Evolutionary conservation across 2,329 filamentous ascomycete genomes (phyloP), one percentile per base, ranked within the genome.

Genomic region (Nigrospora oryzae): DNA sequence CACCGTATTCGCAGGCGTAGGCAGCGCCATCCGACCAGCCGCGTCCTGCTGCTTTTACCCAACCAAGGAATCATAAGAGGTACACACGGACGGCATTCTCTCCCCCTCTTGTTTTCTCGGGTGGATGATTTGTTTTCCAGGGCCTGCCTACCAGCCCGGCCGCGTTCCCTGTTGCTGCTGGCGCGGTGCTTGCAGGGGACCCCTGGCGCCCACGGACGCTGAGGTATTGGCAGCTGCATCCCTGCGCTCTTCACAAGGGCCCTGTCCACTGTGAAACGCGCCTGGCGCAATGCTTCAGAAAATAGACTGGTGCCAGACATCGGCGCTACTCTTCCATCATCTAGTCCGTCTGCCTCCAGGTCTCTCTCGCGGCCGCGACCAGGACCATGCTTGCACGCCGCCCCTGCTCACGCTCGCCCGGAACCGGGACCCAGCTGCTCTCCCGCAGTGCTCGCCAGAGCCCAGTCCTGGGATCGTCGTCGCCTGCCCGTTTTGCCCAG

Each of bases 271-370:
- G 50, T 73, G 71, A 74, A 74, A 74, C 71, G 56, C 59, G 64
- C 64, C 68, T 71, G 70, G 66, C 58, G 67, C 67, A 68, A 46
- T 70, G 68, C 70, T 63, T 73, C 68, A 71, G 67, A 68, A 63
- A 60, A 60, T 58, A 32, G 62, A 53, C 59, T 63, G 58, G 58
- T 57, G 54, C 55, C 51, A 62, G 49, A 53, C 51, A 56, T 57
- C 56, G 54, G 54, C 56, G 60, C 63, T 65, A 68, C 58, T 48
- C 55, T 55, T 51, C 49, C 55, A 56, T 50, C 40, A 47, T 54
- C 47, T 56, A 51, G 49, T 43, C 52, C 50, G 55, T 53, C 56
- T 54, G 48, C 46, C 30, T 41, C 39, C 39, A 14, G 11, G 39
- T 19, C 39, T 19, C 31, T 34, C 34, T n/a, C n/a, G 23, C 17